A percentile compares a stretch with the other conserved stretches of the same genome.
Conservation (phyloP, 1,139 yeast species). For the Kluyveromyces sp. region DNA sequence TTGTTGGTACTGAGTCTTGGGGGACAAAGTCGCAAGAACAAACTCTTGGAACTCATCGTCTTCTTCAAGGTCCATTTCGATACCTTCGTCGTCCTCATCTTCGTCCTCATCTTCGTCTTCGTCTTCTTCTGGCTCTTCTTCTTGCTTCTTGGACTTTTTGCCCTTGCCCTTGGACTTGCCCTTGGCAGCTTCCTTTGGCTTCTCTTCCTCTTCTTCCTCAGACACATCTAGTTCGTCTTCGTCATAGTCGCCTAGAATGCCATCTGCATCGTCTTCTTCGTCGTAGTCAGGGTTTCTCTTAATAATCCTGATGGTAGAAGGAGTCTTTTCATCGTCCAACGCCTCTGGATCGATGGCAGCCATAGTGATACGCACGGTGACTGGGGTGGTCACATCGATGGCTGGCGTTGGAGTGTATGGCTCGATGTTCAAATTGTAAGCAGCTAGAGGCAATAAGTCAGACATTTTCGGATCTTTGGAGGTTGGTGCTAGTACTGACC, state of each 20-base stretch:
- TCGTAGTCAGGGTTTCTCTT: slow-evolving; percentile 59
- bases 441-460: slow-evolving; percentile 69
- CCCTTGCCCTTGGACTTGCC: slow-evolving; percentile 32
- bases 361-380: slow-evolving; percentile 83
- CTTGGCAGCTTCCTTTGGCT: slow-evolving; percentile 29
- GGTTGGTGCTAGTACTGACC: too few relatives aligned
- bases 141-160: slow-evolving; percentile 31
- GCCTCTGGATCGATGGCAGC: slow-evolving; percentile 92
- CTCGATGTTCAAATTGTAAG: slow-evolving; percentile 73
- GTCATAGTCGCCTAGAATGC: slow-evolving; percentile 48
- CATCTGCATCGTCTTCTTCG: slow-evolving; percentile 40
- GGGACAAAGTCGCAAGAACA: slow-evolving; percentile 85
- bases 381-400: slow-evolving; percentile 76
- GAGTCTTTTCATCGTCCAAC: slow-evolving; percentile 70
- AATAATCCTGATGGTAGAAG: slow-evolving; percentile 83
- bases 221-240: slow-evolving; percentile 46
- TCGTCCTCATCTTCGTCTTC: slow-evolving; percentile 33
- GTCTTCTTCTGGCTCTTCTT: slow-evolving; percentile 29
- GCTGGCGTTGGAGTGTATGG: slow-evolving; percentile 89
- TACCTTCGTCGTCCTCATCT: slow-evolving; percentile 32
- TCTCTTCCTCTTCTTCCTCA: slow-evolving; percentile 35
- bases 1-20: slow-evolving; percentile 81
- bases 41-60: slow-evolving; percentile 69
- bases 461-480: slow-evolving; percentile 41
- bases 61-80: slow-evolving; percentile 29